phyloP scores from a whole-genome alignment of 192 early-diverging fungal species.

The Coemansia sp. region DNA sequence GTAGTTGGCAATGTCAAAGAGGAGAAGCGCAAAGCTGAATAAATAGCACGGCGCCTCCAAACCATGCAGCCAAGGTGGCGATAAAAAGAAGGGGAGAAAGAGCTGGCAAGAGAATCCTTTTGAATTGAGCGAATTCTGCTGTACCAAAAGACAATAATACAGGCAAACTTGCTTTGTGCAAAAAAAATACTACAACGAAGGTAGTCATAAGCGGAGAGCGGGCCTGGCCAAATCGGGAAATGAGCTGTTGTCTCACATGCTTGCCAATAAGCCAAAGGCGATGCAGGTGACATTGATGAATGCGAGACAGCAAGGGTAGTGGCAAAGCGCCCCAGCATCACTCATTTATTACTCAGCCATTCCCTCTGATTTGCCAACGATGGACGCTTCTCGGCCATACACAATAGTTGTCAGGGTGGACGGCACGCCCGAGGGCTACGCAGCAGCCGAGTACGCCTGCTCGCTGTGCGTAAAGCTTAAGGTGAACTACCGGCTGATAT shows the following conservation, averaged over 20 bases:
- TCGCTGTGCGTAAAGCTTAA: slow-evolving; percentile 48
- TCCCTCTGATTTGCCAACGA: not conserved
- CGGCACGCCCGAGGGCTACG: slow-evolving; percentile 38
- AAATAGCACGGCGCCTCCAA: not conserved
- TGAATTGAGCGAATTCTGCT: too few species aligned
- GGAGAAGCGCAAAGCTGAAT: not conserved
- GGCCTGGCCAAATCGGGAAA: not conserved
- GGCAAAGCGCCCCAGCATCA: not conserved
- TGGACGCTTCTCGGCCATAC: slow-evolving; percentile 35
- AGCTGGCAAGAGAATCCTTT: too few species aligned
- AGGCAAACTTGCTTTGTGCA: not conserved
- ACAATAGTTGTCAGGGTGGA: slow-evolving; percentile 46
- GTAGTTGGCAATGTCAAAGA: not conserved
- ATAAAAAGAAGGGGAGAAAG: slow-evolving; percentile 1
- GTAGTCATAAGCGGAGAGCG: too few species aligned
- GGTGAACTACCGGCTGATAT: slow-evolving; percentile 46
- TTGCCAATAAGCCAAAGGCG: not conserved
- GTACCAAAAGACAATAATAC: not conserved
- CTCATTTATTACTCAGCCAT: not conserved
- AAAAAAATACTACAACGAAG: not conserved
- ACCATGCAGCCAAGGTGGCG: slow-evolving; percentile 2
- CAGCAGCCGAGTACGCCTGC: slow-evolving; percentile 51
- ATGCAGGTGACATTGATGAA: too few species aligned
- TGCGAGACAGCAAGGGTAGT: not conserved
- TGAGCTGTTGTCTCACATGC: not conserved